Conservation (phyloP, 108 stramenopile species). For the Conticribra weissflogii region DNA sequence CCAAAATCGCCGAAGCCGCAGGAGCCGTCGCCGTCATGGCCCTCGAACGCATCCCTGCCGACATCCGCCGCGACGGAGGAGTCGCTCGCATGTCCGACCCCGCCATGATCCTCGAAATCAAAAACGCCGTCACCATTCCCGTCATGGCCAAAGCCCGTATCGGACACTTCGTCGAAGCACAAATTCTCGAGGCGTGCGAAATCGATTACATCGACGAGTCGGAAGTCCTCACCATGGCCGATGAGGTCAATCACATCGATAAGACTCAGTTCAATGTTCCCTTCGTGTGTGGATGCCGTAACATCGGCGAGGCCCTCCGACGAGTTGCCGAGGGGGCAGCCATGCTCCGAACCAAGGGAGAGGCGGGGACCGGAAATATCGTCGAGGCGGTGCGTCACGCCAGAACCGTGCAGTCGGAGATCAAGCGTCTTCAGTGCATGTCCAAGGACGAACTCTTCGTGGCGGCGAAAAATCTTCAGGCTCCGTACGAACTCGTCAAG, state of each 20-base stretch:
- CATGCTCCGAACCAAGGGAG: conserved; percentile 99
- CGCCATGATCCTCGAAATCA: conserved; percentile 96
- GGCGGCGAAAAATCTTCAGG: conserved; percentile 94
- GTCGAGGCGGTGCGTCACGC: conserved; percentile 99
- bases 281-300: conserved; percentile 99
- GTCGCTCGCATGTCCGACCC: conserved; percentile 99
- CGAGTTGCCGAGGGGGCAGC: conserved; percentile 97
- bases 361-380: conserved; percentile 99
- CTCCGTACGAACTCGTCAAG: conserved; percentile 94
- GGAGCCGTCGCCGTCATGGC: conserved; percentile 99
- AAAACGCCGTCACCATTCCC: conserved; percentile 98
- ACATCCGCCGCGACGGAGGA: conserved; percentile 98
- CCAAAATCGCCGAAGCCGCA: conserved; percentile 96
- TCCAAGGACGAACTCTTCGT: conserved; percentile 97
- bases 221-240: conserved; percentile 99
- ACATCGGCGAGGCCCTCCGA: conserved; percentile 97
- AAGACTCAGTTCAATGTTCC: conserved; percentile 96
- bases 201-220: conserved; percentile 99
- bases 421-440: conserved; percentile 84
- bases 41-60: conserved; percentile 98
- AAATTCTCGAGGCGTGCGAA: conserved; percentile 98
- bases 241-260: conserved; percentile 99
- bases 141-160: conserved; percentile 99
- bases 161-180: conserved; percentile 99
- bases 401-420: conserved; percentile 89